These are phyloP conservation scores for Kalmusia sp. DNA, from an alignment of 2,329 filamentous ascomycete species.

Conservation along the genomic window DNA sequence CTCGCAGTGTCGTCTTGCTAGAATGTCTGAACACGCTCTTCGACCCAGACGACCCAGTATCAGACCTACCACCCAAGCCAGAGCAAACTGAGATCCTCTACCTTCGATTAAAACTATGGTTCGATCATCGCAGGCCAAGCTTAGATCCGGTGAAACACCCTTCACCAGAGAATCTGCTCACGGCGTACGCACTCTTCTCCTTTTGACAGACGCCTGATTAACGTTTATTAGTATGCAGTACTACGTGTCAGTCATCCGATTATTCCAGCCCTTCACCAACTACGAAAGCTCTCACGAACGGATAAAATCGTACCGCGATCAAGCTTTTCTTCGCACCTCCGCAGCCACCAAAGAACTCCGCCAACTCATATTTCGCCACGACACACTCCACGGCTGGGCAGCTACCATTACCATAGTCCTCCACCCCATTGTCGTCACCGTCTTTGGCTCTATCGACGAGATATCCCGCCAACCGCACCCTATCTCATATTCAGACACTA, in stretches of 20 bases:
- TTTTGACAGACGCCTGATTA: conserved; percentile 3
- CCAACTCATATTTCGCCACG: conserved; percentile 31
- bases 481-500: conserved; percentile 10
- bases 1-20: conserved; percentile 30
- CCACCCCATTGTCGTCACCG: conserved; percentile 32
- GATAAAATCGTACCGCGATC: conserved; percentile 21
- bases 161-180: conserved; percentile 33
- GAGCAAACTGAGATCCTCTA: conserved; percentile 31
- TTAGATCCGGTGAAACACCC: conserved; percentile 28
- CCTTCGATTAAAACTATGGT: conserved; percentile 31
- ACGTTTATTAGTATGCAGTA: conserved; percentile 32
- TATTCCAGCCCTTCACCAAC: conserved; percentile 31
- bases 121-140: conserved; percentile 20
- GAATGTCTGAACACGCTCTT: conserved; percentile 27
- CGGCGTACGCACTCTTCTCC: conserved; percentile 27
- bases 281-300: conserved; percentile 17
- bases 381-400: conserved; percentile 33
- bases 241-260: conserved; percentile 31
- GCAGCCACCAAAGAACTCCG: conserved; percentile 30
- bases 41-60: conserved; percentile 12
- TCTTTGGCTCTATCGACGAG: conserved; percentile 37
- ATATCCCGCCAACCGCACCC: conserved; percentile 18
- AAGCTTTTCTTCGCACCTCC: conserved; percentile 22
- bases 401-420: conserved; percentile 32
- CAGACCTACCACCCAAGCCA: conserved; percentile 15